Evolutionary conservation across 768 basidiomycete species (phyloP), one percentile per base, ranked within the genome.

Genomic region (Xerocomus spinulosus): DNA sequence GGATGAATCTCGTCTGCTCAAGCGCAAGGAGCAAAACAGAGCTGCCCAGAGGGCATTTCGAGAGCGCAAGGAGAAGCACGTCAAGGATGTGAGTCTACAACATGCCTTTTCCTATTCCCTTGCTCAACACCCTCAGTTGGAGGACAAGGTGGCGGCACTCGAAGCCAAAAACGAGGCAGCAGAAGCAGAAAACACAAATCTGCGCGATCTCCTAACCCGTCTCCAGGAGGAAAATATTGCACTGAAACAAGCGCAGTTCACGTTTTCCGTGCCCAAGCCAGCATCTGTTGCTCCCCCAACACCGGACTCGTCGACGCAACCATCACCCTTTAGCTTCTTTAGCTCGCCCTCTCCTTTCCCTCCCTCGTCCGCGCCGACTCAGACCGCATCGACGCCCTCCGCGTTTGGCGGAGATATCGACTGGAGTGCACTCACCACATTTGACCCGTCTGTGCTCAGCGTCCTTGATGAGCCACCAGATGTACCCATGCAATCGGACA

Each of bases 41-140:
- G 92, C 93, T 3, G 95, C 95, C 7, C 96, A 99, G 68, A 83
- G 95, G 44, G 95, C 95, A 1, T 99, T 99, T 74, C 76, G 95
- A 46, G 96, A 98, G 68, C 79, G 95, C 52, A 94, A 97, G 70
- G 95, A 99, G 71, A 92, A 90, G 60, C 93, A 96, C 66, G 91
- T 98, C 55, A 92, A 91, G 64, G 93, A 96, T 64, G 93, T 96
- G 61, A 72, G 91, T 77, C 9, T 23, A 9, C 14, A 1, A 15
- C 23, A 7, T 53, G 44, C 55, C 39, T 48, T 35, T 52, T 53
- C 49, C 43, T 18, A 24, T 9, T 13, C 40, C 43, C 56, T 49
- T 47, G 45, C 28, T 2, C 23, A n/a, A n/a, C n/a, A 25, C 24
- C 26, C 24, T 17, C 37, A 96, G 89, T 75, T 98, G 45, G 95